Evolutionary conservation across 139 green algal genomes (phyloP), one percentile per base, ranked within the genome.

Genomic region (Chlamydomonas asymmetrica): DNA sequence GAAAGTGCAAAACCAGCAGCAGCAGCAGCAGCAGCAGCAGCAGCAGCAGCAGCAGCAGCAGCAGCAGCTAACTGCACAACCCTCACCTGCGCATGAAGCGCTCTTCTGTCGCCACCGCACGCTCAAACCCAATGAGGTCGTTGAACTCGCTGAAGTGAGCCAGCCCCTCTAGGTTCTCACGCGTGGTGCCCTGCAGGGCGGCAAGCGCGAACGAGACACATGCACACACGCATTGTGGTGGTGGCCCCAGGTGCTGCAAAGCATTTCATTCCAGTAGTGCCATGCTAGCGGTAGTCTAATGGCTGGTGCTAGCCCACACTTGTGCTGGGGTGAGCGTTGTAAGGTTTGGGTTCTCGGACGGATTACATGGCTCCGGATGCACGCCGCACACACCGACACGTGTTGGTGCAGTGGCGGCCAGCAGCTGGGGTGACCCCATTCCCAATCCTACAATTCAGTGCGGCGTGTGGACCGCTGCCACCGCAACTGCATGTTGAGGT

Each of bases 71-170:
- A n/a, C n/a, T n/a, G n/a, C n/a, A n/a, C n/a, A n/a, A n/a, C n/a
- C n/a, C n/a, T n/a, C n/a, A n/a, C n/a, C n/a, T n/a, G n/a, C n/a
- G n/a, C n/a, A n/a, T 83, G 3, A 86, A 69, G 0, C 69, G 66
- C 76, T 91, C 83, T 64, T 91, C 85, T 16, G 74, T 77, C 16
- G 37, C 73, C 56, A 88, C 73, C 10, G 65, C 74, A 49, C 90
- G 72, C 62, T 91, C 89, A 43, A 89, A 41, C 0, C 85, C 84
- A 60, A 93, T 85, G 40, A 93, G 65, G 0, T 82, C 63, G 68
- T 90, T 85, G 76, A 93, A 93, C 57, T 90, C 78, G 43, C 40
- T 65, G 52, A 90, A 89, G 35, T 72, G 76, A 2, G 76, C 78
- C 50, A 93, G 75, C n/a, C 38, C 66, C n/a, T 78, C 50, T 64